Conservation (phyloP, 495 filamentous ascomycete species). For the Xylaria longipes region DNA sequence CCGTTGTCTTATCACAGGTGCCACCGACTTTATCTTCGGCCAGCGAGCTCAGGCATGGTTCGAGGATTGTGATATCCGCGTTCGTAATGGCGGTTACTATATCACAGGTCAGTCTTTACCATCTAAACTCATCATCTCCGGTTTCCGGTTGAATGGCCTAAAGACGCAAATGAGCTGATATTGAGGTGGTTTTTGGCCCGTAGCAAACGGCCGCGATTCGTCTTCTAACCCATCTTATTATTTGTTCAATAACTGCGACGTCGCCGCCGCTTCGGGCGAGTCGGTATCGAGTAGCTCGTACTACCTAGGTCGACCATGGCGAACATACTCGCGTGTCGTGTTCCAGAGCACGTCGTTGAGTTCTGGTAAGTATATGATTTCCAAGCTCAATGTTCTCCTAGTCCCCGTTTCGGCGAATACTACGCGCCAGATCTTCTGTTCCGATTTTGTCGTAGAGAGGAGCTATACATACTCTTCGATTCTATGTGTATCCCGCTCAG, state of each 20-base stretch:
- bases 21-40: conserved; percentile 73
- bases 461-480: background rate
- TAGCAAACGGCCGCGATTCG: conserved; percentile 63
- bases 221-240: conserved; percentile 62
- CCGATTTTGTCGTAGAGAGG: background rate
- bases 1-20: conserved; percentile 62
- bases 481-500: too few species aligned
- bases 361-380: conserved; percentile 17
- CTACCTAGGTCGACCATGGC: conserved; percentile 73
- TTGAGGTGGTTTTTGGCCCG: background rate
- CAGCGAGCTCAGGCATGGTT: conserved; percentile 67
- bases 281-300: conserved; percentile 56
- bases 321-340: conserved; percentile 63
- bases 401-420: background rate
- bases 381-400: background rate
- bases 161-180: conserved; percentile 10
- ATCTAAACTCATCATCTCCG: background rate
- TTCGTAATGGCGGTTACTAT: conserved; percentile 53
- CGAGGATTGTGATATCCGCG: conserved; percentile 61
- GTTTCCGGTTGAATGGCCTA: background rate
- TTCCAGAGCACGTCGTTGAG: conserved; percentile 64
- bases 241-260: conserved; percentile 64
- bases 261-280: conserved; percentile 55
- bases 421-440: background rate
- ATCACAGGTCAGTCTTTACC: conserved; percentile 51